A percentile compares a stretch with the other conserved stretches of the same genome.
These are phyloP conservation scores for Scleroderma citrinum DNA, from an alignment of 768 basidiomycete species.

Conservation along the genomic window DNA sequence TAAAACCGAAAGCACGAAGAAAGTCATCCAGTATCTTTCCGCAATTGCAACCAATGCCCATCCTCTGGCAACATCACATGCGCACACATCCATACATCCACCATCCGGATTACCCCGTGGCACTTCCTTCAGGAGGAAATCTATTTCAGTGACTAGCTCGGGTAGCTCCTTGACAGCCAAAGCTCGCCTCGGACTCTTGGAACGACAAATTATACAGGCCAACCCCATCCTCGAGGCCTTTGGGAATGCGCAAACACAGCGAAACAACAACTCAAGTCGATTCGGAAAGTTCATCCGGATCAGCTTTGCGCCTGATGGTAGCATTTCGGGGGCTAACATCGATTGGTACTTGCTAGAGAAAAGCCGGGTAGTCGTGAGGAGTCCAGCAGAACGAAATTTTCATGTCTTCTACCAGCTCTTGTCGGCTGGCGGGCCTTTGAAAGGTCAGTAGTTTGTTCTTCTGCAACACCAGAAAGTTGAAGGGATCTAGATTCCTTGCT, in stretches of 20 bases:
- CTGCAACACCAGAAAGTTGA: conserved; percentile 6
- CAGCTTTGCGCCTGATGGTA: conserved; percentile 86
- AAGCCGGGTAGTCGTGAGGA: conserved; percentile 86
- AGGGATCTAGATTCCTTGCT: conserved; percentile 56
- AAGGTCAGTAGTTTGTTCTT: conserved; percentile 40
- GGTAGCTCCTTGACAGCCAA: conserved; percentile 51
- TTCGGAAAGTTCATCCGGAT: conserved; percentile 99
- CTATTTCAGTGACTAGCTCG: conserved; percentile 39
- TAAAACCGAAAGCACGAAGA: conserved; percentile 98
- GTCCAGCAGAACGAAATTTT: conserved; percentile 86
- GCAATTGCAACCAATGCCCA: conserved; percentile 88
- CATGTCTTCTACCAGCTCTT: conserved; percentile 97
- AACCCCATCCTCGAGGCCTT: conserved; percentile 98
- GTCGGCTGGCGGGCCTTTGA: conserved; percentile 64
- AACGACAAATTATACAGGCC: conserved; percentile 94
- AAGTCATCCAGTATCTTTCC: conserved; percentile 98
- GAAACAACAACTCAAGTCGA: conserved; percentile 98
- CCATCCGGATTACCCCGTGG: conserved; percentile 65
- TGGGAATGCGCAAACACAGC: conserved; percentile 96
- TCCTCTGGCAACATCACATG: conserved; percentile 51
- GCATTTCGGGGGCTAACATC: conserved; percentile 95
- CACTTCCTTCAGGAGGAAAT: conserved; percentile 54
- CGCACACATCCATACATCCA: conserved; percentile 58
- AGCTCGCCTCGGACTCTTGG: conserved; percentile 79
- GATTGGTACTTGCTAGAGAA: conserved; percentile 99